Percentiles rank a stretch among this genome's conserved stretches.
phyloP scores from a whole-genome alignment of 2,329 filamentous ascomycete genomes.

The Cordyceps tenuipes region DNA sequence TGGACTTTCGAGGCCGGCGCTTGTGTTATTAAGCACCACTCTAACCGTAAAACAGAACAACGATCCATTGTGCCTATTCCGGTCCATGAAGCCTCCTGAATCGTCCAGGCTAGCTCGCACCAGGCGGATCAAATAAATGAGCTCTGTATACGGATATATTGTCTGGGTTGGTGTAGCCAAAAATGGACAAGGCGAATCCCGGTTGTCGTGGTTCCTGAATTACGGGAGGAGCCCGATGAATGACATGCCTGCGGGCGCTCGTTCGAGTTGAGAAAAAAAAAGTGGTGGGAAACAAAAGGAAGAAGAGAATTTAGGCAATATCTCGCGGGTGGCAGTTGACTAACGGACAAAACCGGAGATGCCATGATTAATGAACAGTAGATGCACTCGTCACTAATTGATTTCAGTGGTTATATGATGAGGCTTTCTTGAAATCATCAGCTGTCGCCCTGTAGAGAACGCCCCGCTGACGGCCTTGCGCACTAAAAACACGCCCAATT shows the following conservation, averaged over 20 bases:
- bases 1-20: too few relatives aligned
- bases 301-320: too few relatives aligned
- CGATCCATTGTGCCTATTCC: too few relatives aligned
- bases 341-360: too few relatives aligned
- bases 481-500: not conserved
- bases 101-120: not conserved
- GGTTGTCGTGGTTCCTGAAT: too few relatives aligned
- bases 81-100: too few relatives aligned
- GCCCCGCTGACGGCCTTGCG: not conserved
- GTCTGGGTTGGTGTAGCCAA: not conserved
- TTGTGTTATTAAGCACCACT: too few relatives aligned
- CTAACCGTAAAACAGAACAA: too few relatives aligned
- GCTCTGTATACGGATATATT: too few relatives aligned
- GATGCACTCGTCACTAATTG: not conserved
- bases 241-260: not conserved
- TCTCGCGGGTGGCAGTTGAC: too few relatives aligned
- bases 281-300: too few relatives aligned
- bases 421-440: not conserved
- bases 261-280: not conserved
- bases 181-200: not conserved
- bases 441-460: not conserved
- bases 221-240: not conserved
- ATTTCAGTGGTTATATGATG: not conserved
- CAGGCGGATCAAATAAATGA: not conserved
- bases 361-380: too few relatives aligned